phyloP scores from a whole-genome alignment of 2,329 filamentous ascomycete genomes.

The Biscogniauxia mediterranea region DNA sequence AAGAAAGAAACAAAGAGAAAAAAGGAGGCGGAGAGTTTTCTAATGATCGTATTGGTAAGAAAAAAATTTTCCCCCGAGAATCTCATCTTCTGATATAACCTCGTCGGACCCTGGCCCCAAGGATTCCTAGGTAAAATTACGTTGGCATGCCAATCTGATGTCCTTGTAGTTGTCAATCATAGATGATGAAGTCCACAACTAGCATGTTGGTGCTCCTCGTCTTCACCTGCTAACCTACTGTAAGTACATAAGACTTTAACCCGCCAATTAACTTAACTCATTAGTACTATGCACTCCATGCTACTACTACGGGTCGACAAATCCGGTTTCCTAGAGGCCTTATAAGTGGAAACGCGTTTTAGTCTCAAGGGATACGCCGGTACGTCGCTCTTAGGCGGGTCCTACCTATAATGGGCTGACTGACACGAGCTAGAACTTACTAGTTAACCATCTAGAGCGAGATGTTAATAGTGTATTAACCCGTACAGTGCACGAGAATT shows the following conservation, averaged over 20 bases:
- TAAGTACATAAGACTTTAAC: neutral
- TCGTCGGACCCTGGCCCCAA: neutral
- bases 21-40: neutral
- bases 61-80: neutral
- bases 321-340: slow-evolving; percentile 4
- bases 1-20: neutral
- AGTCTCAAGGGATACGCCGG: neutral
- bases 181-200: neutral
- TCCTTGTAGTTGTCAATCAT: too few relatives aligned
- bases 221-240: neutral
- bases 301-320: slow-evolving; percentile 1
- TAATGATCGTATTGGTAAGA: neutral
- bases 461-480: neutral
- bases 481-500: neutral
- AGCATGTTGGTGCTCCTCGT: too few relatives aligned
- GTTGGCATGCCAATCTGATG: neutral
- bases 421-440: neutral
- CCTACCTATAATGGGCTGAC: neutral
- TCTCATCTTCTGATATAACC: slow-evolving; percentile 1
- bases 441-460: neutral
- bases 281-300: neutral
- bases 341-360: neutral
- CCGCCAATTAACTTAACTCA: neutral
- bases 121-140: neutral
- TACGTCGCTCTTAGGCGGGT: neutral